Conservation (phyloP, 2,329 filamentous ascomycete genomes). For the Sclerotinia spermophila region DNA sequence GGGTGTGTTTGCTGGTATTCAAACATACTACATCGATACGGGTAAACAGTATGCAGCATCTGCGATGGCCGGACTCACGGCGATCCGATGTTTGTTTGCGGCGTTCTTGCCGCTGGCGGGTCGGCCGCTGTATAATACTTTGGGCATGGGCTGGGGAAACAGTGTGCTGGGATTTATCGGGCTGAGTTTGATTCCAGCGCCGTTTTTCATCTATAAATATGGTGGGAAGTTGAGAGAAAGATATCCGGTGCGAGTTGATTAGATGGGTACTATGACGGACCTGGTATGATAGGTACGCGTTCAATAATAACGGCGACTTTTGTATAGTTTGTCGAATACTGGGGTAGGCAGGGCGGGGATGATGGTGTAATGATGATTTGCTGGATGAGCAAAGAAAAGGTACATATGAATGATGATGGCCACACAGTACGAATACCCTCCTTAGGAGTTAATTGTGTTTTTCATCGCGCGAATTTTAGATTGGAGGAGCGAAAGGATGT, state of each 20-base stretch:
- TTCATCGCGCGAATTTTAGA: not conserved
- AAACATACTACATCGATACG: conserved; percentile 46
- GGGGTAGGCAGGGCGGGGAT: not conserved
- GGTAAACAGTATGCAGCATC: conserved; percentile 41
- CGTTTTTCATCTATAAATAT: conserved; percentile 11
- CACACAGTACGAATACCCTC: not conserved
- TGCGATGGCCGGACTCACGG: conserved; percentile 40
- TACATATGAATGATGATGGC: not conserved
- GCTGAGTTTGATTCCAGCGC: conserved; percentile 8
- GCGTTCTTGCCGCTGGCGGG: conserved; percentile 53
- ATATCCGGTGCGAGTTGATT: conserved; percentile 13
- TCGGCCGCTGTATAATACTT: not conserved
- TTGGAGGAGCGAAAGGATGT: not conserved
- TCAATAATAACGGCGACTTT: not conserved
- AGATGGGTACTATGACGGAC: not conserved
- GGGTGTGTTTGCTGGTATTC: conserved; percentile 40
- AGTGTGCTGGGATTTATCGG: conserved; percentile 18
- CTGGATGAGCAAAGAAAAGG: not conserved
- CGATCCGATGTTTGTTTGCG: conserved; percentile 44
- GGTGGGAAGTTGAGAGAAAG: conserved; percentile 11
- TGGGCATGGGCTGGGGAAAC: conserved; percentile 20
- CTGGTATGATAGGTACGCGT: too few relatives aligned
- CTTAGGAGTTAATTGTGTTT: not conserved
- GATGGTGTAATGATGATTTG: not conserved
- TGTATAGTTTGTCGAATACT: not conserved